phyloP scores from a whole-genome alignment of 2,329 filamentous ascomycete species.

The Aspergillus ustus region DNA sequence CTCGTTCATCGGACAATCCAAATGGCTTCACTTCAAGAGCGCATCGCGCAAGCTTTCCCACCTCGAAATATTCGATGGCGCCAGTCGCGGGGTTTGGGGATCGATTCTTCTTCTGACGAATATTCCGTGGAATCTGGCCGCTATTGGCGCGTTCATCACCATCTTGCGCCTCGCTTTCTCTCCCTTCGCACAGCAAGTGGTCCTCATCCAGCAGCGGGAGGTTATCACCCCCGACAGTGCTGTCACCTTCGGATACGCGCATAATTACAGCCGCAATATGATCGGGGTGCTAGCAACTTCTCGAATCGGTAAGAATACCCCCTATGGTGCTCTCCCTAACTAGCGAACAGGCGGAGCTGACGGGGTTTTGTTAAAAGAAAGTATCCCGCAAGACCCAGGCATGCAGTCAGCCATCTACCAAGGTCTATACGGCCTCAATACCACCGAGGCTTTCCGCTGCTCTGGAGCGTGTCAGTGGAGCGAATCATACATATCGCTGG shows the following conservation, averaged over 20 bases:
- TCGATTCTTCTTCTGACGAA: conserved; percentile 18
- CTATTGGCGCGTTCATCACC: conserved; percentile 22
- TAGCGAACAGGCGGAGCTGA: background rate
- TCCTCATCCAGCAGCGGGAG: conserved; percentile 18
- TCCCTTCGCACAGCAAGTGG: conserved; percentile 23
- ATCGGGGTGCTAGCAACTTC: background rate
- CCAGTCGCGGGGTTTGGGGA: conserved; percentile 22
- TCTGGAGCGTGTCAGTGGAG: conserved; percentile 21
- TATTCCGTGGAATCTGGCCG: conserved; percentile 20
- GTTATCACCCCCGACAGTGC: conserved; percentile 6
- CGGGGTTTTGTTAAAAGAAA: background rate
- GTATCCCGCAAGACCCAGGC: conserved; percentile 19
- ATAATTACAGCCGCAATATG: conserved; percentile 12
- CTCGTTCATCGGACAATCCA: conserved; percentile 22
- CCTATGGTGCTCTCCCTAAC: background rate
- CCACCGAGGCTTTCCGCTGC: conserved; percentile 20
- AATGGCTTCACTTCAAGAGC: conserved; percentile 24
- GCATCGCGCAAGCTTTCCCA: conserved; percentile 17
- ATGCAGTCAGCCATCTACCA: conserved; percentile 24
- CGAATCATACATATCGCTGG: conserved; percentile 21
- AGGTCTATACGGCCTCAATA: conserved; percentile 20
- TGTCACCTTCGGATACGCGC: conserved; percentile 19
- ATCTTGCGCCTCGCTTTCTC: conserved; percentile 21
- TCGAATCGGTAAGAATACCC: conserved; percentile 9
- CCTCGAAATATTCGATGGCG: conserved; percentile 22